Conservation (phyloP, 208 protist species). For the Trypanosomatidae sp. region DNA sequence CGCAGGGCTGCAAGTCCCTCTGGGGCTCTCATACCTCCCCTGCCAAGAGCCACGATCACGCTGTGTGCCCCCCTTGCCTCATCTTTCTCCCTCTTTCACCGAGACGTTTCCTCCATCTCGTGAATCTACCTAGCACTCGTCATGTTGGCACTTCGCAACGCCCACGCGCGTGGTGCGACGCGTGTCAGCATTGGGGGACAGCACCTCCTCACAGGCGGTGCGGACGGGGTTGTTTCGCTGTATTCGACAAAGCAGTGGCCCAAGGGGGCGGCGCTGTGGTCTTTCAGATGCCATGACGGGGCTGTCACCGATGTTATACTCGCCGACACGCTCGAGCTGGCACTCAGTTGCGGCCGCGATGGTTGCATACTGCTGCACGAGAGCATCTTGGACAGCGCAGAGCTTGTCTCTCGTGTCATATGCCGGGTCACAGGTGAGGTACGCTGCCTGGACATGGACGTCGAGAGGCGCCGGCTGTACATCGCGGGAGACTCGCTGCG, state of each 20-base stretch:
- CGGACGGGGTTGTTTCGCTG: conserved; percentile 76
- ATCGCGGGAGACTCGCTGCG: conserved; percentile 86
- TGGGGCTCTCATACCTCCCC: neutral
- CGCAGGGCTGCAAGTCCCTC: neutral
- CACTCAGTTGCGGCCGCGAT: conserved; percentile 72
- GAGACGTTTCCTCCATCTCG: neutral
- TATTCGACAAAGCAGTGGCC: conserved; percentile 50
- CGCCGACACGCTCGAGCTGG: conserved; percentile 40
- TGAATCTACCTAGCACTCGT: neutral
- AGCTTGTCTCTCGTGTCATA: conserved; percentile 54
- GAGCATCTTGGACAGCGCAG: conserved; percentile 29
- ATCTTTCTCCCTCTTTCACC: neutral
- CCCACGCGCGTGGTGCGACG: conserved; percentile 50
- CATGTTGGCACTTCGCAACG: conserved; percentile 44
- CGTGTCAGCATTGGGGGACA: conserved; percentile 57
- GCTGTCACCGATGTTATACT: conserved; percentile 70
- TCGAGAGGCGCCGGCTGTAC: conserved; percentile 57
- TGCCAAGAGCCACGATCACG: neutral
- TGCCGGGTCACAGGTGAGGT: conserved; percentile 84
- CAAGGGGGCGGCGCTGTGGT: conserved; percentile 49
- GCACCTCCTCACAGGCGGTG: conserved; percentile 66
- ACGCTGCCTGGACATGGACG: conserved; percentile 69
- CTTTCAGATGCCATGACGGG: conserved; percentile 64
- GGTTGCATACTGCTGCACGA: conserved; percentile 80
- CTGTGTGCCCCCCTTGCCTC: neutral